Evolutionary conservation across 345 rosid genomes (phyloP), one percentile per base, ranked within the genome.

Genomic region (Citrus reticulata): DNA sequence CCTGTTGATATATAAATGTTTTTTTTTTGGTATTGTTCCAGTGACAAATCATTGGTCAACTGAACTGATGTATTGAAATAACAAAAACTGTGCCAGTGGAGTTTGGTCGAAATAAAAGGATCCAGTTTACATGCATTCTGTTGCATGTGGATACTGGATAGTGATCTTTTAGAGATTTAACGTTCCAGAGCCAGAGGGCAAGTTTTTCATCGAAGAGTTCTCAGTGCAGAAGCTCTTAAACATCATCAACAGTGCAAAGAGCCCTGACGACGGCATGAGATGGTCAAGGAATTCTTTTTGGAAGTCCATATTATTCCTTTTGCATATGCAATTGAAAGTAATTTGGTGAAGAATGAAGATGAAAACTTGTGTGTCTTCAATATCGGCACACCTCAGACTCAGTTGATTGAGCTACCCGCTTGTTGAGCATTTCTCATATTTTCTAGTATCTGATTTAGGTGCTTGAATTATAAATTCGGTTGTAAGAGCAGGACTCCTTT

Each of bases 111-210:
- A 91, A 39, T 5, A 40, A 91, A 95, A 85, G 78, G 99, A 95
- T 85, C 93, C 92, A 13, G 73, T 95, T 40, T 66, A 81, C 79
- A 83, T 89, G 97, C 91, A 87, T 93, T 79, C 86, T 95, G 37
- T 77, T 95, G 86, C 99, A 93, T 82, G 98, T 98, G 32, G 99
- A 96, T 37, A 95, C 97, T 1, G 99, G 99, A 93, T 83, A 91
- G 98, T 16, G 95, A 95, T 84, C 93, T 95, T 17, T 68, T 96
- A 92, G 81, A 90, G 87, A 75, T 35, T 35, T 6, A 90, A 95
- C 80, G 95, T 93, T 73, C 95, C 97, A 4, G 49, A 40, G 49
- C 49, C 13, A 9, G 81, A 85, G 42, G 95, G 89, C 80, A 92
- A 91, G 89, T 94, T 93, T 70, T 93, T 95, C 81, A 85, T 95